These are phyloP conservation scores for Chenopodium quinoa DNA, from an alignment of 148 eudicot genomes.

Conservation along the genomic window DNA sequence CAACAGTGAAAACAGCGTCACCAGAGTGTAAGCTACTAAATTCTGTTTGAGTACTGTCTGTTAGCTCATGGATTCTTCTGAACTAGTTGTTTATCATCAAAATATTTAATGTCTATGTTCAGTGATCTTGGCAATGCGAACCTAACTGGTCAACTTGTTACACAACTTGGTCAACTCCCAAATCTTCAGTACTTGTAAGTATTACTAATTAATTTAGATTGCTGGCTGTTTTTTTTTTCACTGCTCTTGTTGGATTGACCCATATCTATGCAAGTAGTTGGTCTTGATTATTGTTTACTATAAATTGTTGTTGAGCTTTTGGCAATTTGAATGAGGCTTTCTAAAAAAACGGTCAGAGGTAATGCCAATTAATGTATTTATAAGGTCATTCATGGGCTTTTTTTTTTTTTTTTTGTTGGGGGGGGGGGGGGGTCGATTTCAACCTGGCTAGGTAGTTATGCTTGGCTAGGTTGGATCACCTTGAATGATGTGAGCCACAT, in stretches of 20 bases:
- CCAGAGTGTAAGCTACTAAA: slow-evolving; percentile 60
- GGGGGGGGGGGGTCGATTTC: too few species aligned
- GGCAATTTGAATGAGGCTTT: not conserved
- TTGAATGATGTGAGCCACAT: too few species aligned
- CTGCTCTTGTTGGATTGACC: not conserved
- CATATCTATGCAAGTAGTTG: not conserved
- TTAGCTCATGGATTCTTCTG: slow-evolving; percentile 8
- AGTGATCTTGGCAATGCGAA: slow-evolving; percentile 84
- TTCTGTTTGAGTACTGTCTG: not conserved
- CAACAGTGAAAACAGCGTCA: slow-evolving; percentile 64
- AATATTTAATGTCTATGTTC: slow-evolving; percentile 17
- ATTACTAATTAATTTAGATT: not conserved
- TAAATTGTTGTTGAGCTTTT: not conserved
- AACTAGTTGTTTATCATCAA: slow-evolving; percentile 1
- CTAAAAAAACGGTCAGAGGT: not conserved
- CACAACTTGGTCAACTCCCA: slow-evolving; percentile 69
- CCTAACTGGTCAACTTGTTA: slow-evolving; percentile 71
- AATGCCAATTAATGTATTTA: not conserved
- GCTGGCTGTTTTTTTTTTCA: not conserved
- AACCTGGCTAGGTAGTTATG: too few species aligned
- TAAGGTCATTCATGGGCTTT: not conserved
- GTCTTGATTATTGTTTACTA: not conserved
- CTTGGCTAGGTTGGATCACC: too few species aligned
- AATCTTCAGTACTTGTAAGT: slow-evolving; percentile 83
- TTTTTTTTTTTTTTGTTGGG: not conserved